Base-by-base conservation (phyloP, 805 yeast species). In the Ogataea thermomethanolica region DNA sequence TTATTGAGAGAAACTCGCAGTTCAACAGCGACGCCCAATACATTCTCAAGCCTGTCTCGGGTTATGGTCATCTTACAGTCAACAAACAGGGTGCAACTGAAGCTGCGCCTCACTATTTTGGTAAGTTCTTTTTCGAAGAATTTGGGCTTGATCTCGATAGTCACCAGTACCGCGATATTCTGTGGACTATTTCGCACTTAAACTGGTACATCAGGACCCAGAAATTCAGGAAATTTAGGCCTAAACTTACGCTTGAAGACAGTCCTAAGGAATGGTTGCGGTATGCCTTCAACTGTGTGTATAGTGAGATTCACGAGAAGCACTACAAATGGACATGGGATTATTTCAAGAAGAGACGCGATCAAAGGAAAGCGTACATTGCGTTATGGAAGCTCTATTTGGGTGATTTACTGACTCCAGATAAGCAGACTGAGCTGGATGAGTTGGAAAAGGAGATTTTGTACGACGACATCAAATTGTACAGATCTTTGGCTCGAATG, bases 321-420 rank as follows among this genome's bases (percentile, higher is more conserved):
- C 79, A 85, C 56, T 74, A 79, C 51, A 78, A 76, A 53, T 86
- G 96, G 95, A 79, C 88, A 25, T 95, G 99, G 99, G 93, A 74
- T 3, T 76, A 76, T 54, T 78, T 91, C 50, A 74, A 76, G 34
- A 71, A 70, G 35, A 73, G 95, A 54, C 68, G 95, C 48, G 85
- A 85, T 45, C 80, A 84, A 56, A 69, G 96, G 53, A 75, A 71
- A 37, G 62, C 67, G 1, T 93, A 93, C 60, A 72, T 84, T 12
- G 57, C 57, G 10, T 64, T 87, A 0, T 91, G 90, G 87, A 81
- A 78, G 48, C 54, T 64, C 40, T 76, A 79, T 49, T 61, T 80
- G n/a, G 61, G 64, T n/a, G 60, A 59, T 5, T 64, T 64, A 2
- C 41, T 53, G 34, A 43, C 59, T 0, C 38, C 56, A 5, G 50